phyloP scores from a whole-genome alignment of 1,139 yeast species.

The Pichia cactophila region DNA sequence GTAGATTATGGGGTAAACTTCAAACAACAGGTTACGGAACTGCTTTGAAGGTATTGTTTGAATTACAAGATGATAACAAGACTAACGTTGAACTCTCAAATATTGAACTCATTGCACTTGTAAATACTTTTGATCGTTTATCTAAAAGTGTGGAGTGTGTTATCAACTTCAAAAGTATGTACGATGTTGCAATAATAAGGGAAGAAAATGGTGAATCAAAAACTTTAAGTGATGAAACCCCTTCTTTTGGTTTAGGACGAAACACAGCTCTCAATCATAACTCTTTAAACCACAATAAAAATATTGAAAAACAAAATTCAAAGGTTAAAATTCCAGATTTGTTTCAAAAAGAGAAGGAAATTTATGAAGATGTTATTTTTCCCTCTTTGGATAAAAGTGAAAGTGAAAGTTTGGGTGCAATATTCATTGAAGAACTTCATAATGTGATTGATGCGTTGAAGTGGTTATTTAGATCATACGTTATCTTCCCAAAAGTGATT shows the following conservation, averaged over 20 bases:
- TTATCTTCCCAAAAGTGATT: conserved; percentile 58
- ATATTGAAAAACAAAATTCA: not conserved
- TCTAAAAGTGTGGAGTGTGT: conserved; percentile 78
- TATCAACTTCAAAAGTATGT: conserved; percentile 57
- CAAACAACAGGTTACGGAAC: conserved; percentile 98
- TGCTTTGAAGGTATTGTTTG: conserved; percentile 82
- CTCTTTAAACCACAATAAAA: not conserved
- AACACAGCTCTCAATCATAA: not conserved
- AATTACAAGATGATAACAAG: conserved; percentile 43
- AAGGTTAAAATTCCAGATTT: conserved; percentile 11
- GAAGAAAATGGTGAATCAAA: conserved; percentile 21
- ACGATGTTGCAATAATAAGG: conserved; percentile 28
- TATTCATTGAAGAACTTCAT: conserved; percentile 45
- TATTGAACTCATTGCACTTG: conserved; percentile 80
- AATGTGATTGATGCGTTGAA: conserved; percentile 57
- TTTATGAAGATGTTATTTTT: conserved; percentile 19
- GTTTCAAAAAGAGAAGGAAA: conserved; percentile 8
- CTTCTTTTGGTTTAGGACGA: not conserved
- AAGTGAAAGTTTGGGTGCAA: conserved; percentile 17
- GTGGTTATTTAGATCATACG: conserved; percentile 62
- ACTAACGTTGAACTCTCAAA: conserved; percentile 53
- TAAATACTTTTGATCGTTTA: conserved; percentile 87
- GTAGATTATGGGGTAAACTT: conserved; percentile 95
- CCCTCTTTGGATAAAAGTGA: conserved; percentile 11
- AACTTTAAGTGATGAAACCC: not conserved